Evolutionary conservation across 106 monocot genomes (phyloP).

Genomic region (Allium sativum): DNA sequence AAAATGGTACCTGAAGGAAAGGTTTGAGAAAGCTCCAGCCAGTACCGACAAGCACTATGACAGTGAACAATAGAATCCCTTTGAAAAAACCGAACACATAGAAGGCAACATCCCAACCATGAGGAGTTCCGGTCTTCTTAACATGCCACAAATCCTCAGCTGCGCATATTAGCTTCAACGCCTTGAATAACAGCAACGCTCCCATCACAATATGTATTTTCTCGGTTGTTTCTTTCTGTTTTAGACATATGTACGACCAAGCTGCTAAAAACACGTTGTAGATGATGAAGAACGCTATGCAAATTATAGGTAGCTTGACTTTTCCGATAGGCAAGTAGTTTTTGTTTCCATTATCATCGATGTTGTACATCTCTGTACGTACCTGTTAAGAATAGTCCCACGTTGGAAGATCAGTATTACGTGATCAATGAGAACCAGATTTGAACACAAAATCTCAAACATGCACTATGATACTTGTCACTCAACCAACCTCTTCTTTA

Average conservation of each 20-base stretch:
- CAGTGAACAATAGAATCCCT: constrained; percentile 42
- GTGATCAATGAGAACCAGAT: too few species aligned
- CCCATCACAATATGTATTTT: constrained; percentile 41
- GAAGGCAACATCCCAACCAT: constrained; percentile 50
- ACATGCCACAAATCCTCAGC: constrained; percentile 41
- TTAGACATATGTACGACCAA: constrained; percentile 15
- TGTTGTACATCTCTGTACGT: constrained; percentile 45
- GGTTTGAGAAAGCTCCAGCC: constrained; percentile 59
- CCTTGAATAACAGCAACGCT: constrained; percentile 45
- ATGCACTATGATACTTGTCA: too few species aligned
- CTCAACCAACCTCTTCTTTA: too few species aligned
- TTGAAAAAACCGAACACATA: constrained; percentile 48
- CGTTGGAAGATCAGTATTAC: too few species aligned
- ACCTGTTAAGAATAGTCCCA: constrained; percentile 7
- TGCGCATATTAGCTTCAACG: constrained; percentile 38
- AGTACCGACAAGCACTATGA: constrained; percentile 46
- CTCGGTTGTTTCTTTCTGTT: constrained; percentile 14
- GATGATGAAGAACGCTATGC: constrained; percentile 18
- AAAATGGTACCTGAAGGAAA: constrained; percentile 21
- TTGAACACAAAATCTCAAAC: too few species aligned
- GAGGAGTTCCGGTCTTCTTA: constrained; percentile 26
- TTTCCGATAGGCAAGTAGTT: constrained; percentile 29
- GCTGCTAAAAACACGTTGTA: constrained; percentile 18
- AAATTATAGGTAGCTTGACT: constrained; percentile 19
- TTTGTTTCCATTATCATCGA: constrained; percentile 2